Evolutionary conservation across 1,284 basidiomycete genomes (phyloP).

Genomic region (Mycena citricolor): DNA sequence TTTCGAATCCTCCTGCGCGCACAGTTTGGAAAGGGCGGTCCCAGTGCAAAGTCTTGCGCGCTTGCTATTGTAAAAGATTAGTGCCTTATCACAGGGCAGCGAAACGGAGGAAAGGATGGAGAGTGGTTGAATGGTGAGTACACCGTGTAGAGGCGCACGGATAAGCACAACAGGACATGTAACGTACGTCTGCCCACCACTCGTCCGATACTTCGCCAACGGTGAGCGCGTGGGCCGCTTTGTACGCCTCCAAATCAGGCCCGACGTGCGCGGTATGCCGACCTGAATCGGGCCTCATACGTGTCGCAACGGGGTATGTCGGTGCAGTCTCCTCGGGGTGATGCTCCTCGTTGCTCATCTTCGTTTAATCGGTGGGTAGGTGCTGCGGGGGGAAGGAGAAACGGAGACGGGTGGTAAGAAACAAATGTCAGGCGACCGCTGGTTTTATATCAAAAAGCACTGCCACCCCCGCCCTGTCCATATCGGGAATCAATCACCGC

Average conservation of each 20-base stretch:
- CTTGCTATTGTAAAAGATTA: constrained; percentile 56
- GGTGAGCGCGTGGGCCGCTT: constrained; percentile 65
- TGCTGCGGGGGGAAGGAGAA: too few species aligned
- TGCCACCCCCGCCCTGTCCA: too few species aligned
- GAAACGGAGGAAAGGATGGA: too few species aligned
- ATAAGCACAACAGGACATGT: background rate
- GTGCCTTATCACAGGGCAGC: constrained; percentile 8
- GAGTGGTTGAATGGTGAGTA: too few species aligned
- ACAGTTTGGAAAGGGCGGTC: constrained; percentile 91
- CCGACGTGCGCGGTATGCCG: constrained; percentile 71
- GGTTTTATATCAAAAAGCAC: too few species aligned
- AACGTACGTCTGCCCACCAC: constrained; percentile 84
- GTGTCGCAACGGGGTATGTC: constrained; percentile 65
- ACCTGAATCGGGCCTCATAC: constrained; percentile 49
- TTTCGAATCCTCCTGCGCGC: constrained; percentile 79
- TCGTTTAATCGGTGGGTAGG: too few species aligned
- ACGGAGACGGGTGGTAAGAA: too few species aligned
- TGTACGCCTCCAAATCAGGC: constrained; percentile 74
- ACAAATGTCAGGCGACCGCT: too few species aligned
- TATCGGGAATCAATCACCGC: too few species aligned
- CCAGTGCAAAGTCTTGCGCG: constrained; percentile 84
- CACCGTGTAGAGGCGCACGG: background rate
- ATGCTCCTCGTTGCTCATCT: too few species aligned
- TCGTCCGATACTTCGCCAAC: constrained; percentile 73
- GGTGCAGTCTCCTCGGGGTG: too few species aligned